Percentiles rank a stretch among this genome's conserved stretches.
Evolutionary conservation across 176 grass and related monocot genomes (phyloP).

Genomic region (Phragmites australis): DNA sequence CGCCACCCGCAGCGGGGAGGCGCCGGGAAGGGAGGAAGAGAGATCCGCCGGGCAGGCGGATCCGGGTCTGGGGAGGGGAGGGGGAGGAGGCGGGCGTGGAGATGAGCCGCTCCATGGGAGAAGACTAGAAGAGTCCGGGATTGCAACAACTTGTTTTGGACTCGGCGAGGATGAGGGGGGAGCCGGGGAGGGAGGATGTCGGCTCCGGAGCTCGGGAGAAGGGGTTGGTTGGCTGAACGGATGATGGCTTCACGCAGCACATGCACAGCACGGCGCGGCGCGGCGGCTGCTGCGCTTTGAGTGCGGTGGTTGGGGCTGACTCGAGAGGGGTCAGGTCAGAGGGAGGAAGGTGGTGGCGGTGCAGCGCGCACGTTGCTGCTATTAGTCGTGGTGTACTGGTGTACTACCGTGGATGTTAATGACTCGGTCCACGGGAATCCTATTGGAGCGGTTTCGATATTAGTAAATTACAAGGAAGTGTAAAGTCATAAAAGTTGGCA

Average conservation of each 20-base stretch:
- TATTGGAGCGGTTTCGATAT: too few species aligned
- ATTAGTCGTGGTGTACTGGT: neutral
- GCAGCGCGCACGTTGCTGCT: constrained; percentile 27
- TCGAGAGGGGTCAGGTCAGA: neutral
- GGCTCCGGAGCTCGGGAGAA: neutral
- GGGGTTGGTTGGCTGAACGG: neutral
- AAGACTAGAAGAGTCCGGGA: neutral
- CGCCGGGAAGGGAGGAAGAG: constrained; percentile 20
- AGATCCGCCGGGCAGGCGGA: constrained; percentile 28
- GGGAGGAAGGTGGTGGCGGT: constrained; percentile 18
- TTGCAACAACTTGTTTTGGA: neutral
- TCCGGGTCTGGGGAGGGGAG: neutral
- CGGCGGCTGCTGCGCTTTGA: neutral
- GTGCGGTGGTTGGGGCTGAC: constrained; percentile 17
- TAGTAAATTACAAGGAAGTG: too few species aligned
- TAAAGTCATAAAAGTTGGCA: too few species aligned
- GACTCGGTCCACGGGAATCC: neutral
- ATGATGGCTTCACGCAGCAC: neutral
- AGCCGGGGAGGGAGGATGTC: neutral
- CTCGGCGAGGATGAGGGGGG: neutral
- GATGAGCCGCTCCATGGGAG: constrained; percentile 63
- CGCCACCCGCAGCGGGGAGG: neutral
- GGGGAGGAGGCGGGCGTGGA: constrained; percentile 38
- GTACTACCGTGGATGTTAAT: neutral
- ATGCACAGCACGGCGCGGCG: neutral